Evolutionary conservation across 257 asterid species (phyloP).

Genomic region (Solanum medicagineum): DNA sequence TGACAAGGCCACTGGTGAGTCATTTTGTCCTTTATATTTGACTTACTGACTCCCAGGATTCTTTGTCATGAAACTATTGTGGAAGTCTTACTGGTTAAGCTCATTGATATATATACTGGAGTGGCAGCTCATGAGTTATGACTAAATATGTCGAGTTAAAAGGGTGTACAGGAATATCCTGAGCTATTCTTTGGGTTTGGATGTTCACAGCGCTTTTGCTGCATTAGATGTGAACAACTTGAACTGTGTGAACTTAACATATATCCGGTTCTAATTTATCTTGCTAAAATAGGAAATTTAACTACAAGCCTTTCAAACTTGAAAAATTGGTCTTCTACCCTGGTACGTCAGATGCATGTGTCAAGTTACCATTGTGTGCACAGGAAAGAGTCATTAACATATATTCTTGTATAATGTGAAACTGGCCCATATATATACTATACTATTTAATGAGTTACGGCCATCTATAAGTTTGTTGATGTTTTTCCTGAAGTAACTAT

Average conservation of each 20-base stretch:
- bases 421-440: neutral
- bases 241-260: neutral
- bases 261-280: neutral
- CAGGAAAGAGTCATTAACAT: neutral
- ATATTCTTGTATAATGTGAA: neutral
- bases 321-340: neutral
- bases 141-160: neutral
- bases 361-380: neutral
- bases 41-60: neutral
- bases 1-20: slow-evolving; percentile 76
- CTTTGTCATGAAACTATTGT: neutral
- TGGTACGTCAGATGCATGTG: neutral
- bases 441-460: neutral
- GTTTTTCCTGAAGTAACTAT: neutral
- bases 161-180: neutral
- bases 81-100: neutral
- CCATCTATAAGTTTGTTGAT: neutral
- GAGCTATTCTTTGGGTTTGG: neutral
- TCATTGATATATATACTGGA: neutral
- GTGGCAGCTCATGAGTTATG: neutral
- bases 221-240: neutral
- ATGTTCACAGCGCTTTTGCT: neutral
- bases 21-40: neutral
- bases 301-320: neutral
- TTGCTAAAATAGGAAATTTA: neutral